A percentile compares a stretch with the other conserved stretches of the same genome.
Conservation (phyloP, 768 basidiomycete genomes). For the Cystofilobasidium macerans region DNA sequence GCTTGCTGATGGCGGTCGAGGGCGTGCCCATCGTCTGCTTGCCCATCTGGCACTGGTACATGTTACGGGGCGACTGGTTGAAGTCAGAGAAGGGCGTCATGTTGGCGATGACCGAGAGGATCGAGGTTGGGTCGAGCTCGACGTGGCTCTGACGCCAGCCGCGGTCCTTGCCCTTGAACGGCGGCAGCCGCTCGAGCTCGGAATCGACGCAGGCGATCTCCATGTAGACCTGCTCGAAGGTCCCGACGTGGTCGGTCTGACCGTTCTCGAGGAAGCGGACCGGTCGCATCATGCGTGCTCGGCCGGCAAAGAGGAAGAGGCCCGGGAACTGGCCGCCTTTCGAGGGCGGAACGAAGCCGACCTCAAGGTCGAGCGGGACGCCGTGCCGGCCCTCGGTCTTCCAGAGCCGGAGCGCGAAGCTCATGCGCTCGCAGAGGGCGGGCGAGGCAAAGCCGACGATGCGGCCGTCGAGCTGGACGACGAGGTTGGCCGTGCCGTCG, state of each 20-base stretch:
- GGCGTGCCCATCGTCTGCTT: slow-evolving; percentile 99
- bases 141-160: slow-evolving; percentile 53
- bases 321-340: slow-evolving; percentile 96
- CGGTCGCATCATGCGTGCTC: slow-evolving; percentile 93
- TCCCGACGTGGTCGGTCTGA: slow-evolving; percentile 75
- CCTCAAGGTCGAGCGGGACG: slow-evolving; percentile 85
- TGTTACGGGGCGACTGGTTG: slow-evolving; percentile 65
- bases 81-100: slow-evolving; percentile 98
- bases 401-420: slow-evolving; percentile 77
- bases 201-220: slow-evolving; percentile 84
- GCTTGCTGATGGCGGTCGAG: slow-evolving; percentile 73
- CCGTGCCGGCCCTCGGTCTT: slow-evolving; percentile 78
- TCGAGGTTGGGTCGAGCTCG: slow-evolving; percentile 87
- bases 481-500: slow-evolving; percentile 59
- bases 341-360: slow-evolving; percentile 76
- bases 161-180: slow-evolving; percentile 27
- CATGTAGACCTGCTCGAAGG: slow-evolving; percentile 99
- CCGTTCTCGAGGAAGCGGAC: slow-evolving; percentile 83
- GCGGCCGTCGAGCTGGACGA: slow-evolving; percentile 89
- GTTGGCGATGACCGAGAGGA: slow-evolving; percentile 91
- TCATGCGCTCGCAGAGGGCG: slow-evolving; percentile 60
- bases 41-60: slow-evolving; percentile 66
- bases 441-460: slow-evolving; percentile 88
- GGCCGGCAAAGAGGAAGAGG: slow-evolving; percentile 75
- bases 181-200: slow-evolving; percentile 54